Conservation (phyloP, 139 green algal genomes). For the Chlorella sp. region DNA sequence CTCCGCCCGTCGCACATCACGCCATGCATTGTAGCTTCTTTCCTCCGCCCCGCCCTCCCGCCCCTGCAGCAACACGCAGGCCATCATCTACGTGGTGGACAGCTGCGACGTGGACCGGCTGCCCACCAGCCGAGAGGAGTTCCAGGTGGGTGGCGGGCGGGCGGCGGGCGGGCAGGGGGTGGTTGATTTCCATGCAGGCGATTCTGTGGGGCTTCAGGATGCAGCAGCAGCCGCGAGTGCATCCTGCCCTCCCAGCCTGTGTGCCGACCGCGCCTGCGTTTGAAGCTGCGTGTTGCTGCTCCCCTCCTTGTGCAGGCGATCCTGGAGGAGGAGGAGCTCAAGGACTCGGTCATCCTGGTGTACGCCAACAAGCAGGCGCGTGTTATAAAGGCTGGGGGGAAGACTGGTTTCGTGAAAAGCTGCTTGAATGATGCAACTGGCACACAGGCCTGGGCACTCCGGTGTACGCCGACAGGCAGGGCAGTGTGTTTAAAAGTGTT, state of each 20-base stretch:
- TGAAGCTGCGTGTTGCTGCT: too few species aligned
- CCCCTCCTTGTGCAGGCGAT: slow-evolving; percentile 75
- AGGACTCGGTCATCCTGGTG: slow-evolving; percentile 92
- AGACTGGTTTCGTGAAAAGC: too few species aligned
- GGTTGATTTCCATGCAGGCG: neutral
- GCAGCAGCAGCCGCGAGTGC: neutral
- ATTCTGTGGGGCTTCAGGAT: neutral
- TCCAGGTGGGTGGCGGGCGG: slow-evolving; percentile 33
- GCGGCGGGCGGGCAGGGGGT: neutral
- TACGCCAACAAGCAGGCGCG: slow-evolving; percentile 98
- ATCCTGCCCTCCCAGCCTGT: neutral
- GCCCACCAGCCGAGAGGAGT: slow-evolving; percentile 87
- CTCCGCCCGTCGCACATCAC: neutral
- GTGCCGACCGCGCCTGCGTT: neutral
- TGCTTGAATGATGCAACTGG: too few species aligned
- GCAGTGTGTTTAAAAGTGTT: slow-evolving; percentile 24
- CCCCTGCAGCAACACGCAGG: slow-evolving; percentile 65
- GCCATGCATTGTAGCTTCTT: neutral
- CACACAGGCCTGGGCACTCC: slow-evolving; percentile 87
- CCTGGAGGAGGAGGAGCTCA: slow-evolving; percentile 97
- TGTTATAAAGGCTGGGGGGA: slow-evolving; percentile 81
- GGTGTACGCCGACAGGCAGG: slow-evolving; percentile 98
- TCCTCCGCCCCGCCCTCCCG: neutral
- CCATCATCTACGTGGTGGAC: slow-evolving; percentile 99
- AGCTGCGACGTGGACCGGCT: slow-evolving; percentile 94